These are phyloP conservation scores for Eutypa lata DNA, from an alignment of 2,329 filamentous ascomycete genomes.

Conservation along the genomic window DNA sequence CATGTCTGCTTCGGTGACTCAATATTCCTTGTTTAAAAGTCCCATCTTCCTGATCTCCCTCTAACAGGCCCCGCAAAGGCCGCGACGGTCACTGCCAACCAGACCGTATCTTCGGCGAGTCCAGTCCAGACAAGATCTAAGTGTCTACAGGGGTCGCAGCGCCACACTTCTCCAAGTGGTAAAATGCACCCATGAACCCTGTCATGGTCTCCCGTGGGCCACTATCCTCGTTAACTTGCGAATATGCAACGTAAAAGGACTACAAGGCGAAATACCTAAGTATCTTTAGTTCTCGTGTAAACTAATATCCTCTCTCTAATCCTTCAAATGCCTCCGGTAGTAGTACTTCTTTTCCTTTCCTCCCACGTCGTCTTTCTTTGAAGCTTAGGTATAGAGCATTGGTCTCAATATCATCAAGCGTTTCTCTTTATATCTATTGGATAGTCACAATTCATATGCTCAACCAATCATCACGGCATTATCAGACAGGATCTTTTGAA, in stretches of 20 bases:
- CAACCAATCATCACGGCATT: too few relatives aligned
- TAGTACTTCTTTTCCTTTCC: neutral
- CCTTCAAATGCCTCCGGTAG: neutral
- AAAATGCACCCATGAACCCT: slow-evolving; percentile 20
- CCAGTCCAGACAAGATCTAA: slow-evolving; percentile 23
- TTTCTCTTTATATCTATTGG: neutral
- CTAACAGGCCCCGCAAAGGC: slow-evolving; percentile 20
- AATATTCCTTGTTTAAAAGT: slow-evolving; percentile 10
- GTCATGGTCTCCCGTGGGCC: slow-evolving; percentile 18
- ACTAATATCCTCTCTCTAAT: neutral
- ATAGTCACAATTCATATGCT: too few relatives aligned
- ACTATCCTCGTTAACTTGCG: slow-evolving; percentile 18
- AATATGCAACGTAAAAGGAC: slow-evolving; percentile 16
- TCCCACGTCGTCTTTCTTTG: neutral
- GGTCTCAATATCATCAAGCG: neutral
- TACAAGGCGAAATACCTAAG: neutral
- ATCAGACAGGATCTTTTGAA: neutral
- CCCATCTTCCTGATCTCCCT: slow-evolving; percentile 11
- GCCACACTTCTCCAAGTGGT: slow-evolving; percentile 28
- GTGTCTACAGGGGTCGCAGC: slow-evolving; percentile 29
- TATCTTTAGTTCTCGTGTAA: slow-evolving; percentile 3
- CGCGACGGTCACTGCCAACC: slow-evolving; percentile 27
- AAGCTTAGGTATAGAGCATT: too few relatives aligned
- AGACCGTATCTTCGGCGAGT: slow-evolving; percentile 29
- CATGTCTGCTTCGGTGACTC: slow-evolving; percentile 17